phyloP scores from a whole-genome alignment of 176 grass and related monocot genomes.

The Eragrostis nindensis region DNA sequence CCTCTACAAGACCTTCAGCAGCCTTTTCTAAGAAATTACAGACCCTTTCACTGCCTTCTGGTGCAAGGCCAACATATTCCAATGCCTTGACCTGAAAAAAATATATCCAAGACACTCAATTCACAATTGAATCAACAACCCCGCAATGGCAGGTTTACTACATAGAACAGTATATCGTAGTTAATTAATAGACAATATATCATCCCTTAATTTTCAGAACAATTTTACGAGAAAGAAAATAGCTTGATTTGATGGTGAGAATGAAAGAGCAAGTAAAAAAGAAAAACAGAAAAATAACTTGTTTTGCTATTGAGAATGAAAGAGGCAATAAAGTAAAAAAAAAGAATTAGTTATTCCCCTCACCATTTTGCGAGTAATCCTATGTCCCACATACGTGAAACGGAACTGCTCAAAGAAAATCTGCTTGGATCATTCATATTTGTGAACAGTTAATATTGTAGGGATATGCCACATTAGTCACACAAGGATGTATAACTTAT shows the following conservation, averaged over 20 bases:
- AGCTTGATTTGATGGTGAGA: neutral
- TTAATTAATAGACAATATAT: neutral
- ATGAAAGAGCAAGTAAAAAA: neutral
- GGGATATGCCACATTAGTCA: too few relatives aligned
- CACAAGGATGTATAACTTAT: too few relatives aligned
- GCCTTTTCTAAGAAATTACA: conserved; percentile 87
- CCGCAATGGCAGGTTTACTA: neutral
- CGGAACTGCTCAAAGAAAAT: too few relatives aligned
- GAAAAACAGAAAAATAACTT: neutral
- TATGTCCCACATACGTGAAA: too few relatives aligned
- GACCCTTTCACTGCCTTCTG: conserved; percentile 81
- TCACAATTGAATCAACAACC: neutral
- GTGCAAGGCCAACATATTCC: conserved; percentile 78
- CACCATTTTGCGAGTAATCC: conserved; percentile 82
- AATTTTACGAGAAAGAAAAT: neutral
- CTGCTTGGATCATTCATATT: too few relatives aligned
- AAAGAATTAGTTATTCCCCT: neutral
- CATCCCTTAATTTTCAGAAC: neutral
- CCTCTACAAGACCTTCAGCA: conserved; percentile 84
- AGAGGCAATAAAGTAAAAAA: conserved; percentile 1
- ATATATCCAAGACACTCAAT: conserved; percentile 17
- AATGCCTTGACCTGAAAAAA: conserved; percentile 80
- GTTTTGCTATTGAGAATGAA: neutral
- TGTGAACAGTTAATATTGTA: too few relatives aligned
- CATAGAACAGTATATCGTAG: neutral